Evolutionary conservation across 2,329 filamentous ascomycete genomes (phyloP), one percentile per base, ranked within the genome.

Genomic region (Colletotrichum siamense): DNA sequence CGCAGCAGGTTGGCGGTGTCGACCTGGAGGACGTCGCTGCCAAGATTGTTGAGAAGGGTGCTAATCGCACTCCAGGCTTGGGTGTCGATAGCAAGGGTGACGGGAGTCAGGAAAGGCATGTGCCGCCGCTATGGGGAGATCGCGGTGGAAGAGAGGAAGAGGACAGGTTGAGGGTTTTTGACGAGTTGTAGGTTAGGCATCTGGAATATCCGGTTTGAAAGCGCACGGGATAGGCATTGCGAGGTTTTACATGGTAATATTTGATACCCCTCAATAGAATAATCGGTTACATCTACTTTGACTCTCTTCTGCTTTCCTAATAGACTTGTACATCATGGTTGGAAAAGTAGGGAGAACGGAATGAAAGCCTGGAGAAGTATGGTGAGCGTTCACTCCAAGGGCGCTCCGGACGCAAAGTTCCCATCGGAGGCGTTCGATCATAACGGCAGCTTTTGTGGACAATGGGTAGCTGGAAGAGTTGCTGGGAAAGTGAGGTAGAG

Each of bases 81-180:
- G n/a, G 12, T 30, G 28, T 57, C 3, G 57, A n/a, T 30, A 22
- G 9, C 39, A 32, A 75, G 52, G 34, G 13, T 15, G 39, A 13
- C 6, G 12, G 6, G 13, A 77, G 79, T n/a, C 73, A 7, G 79
- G 75, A 34, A 79, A 81, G 39, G 64, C 77, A 36, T 79, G 75
- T 59, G 55, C 61, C 71, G 71, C 55, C 75, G 24, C 49, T 78
- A 79, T n/a, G 78, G 79, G 52, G 78, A 79, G 62, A 83, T 78
- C 80, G 79, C 74, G 78, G 78, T 12, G 71, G 52, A 28, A 79
- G 70, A 39, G 64, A 81, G 34, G 80, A 81, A 44, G 84, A 83
- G 18, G 87, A 88, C 72, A 80, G 82, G 74, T 79, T 89, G 57
- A 84, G 85, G 70, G 83, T 82, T 22, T 88, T 90, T 80, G 88